Percentiles rank a stretch among this genome's conserved stretches.
Conservation (phyloP, 1,139 yeast genomes). For the Nadsonia starkeyi-henricii region DNA sequence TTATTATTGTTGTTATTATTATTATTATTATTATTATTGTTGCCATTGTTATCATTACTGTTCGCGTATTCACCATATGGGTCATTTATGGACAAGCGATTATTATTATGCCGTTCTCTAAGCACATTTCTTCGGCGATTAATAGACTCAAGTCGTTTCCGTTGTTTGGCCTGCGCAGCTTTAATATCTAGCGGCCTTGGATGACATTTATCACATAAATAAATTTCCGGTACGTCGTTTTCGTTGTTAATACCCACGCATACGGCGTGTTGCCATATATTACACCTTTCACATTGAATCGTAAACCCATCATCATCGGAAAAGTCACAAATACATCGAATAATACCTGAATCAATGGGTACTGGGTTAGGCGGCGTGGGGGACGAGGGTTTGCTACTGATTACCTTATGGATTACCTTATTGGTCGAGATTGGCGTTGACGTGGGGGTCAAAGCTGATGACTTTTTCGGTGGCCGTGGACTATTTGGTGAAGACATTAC, state of each 20-base stretch:
- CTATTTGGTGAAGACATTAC: too few species aligned
- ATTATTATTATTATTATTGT: background rate
- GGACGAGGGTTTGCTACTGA: background rate
- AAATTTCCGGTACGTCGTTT: conserved; percentile 71
- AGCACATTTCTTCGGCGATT: background rate
- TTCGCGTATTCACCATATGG: background rate
- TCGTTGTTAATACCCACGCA: conserved; percentile 69
- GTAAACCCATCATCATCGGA: conserved; percentile 94
- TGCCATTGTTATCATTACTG: too few species aligned
- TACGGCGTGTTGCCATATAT: conserved; percentile 86
- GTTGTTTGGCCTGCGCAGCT: conserved; percentile 29
- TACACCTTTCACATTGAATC: conserved; percentile 83
- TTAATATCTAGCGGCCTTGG: conserved; percentile 40
- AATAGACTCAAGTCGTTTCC: conserved; percentile 11
- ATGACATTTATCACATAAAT: conserved; percentile 70
- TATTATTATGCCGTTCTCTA: conserved; percentile 1
- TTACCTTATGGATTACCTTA: too few species aligned
- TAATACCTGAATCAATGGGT: conserved; percentile 53
- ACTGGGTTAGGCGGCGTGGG: background rate
- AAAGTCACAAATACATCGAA: conserved; percentile 79
- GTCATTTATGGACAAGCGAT: background rate
- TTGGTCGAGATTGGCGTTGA: too few species aligned
- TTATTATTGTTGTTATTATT: background rate
- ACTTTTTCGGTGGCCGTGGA: too few species aligned
- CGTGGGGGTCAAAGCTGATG: too few species aligned